Evolutionary conservation across 202 grass and related monocot genomes (phyloP).

Genomic region (Schoenoplectus triqueter): DNA sequence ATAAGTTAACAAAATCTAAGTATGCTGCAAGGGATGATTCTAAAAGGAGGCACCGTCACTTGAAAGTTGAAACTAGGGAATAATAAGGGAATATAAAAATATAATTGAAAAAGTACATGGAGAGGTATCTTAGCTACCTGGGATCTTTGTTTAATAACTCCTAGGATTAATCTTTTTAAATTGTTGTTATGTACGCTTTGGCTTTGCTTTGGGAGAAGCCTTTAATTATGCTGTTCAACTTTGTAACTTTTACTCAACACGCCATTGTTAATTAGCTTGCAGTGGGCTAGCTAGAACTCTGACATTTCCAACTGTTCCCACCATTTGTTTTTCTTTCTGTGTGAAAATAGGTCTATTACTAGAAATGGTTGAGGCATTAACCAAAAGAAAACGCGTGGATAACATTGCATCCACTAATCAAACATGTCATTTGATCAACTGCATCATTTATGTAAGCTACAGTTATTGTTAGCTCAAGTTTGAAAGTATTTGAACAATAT

Average conservation of each 20-base stretch:
- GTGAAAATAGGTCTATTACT: background rate
- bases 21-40: background rate
- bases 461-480: background rate
- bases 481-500: background rate
- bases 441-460: too few species aligned
- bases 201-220: constrained; percentile 38
- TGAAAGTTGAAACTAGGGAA: constrained; percentile 12
- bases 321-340: background rate
- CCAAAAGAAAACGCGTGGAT: background rate
- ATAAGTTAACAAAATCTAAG: background rate
- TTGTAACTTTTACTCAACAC: constrained; percentile 48
- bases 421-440: background rate
- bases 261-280: constrained; percentile 10
- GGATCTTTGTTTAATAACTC: constrained; percentile 33
- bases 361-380: background rate
- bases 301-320: constrained; percentile 33
- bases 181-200: constrained; percentile 32
- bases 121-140: constrained; percentile 33
- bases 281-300: constrained; percentile 26
- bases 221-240: constrained; percentile 50
- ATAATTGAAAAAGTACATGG: background rate
- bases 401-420: constrained; percentile 8
- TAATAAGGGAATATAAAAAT: constrained; percentile 28
- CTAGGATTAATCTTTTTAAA: constrained; percentile 32
- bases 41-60: constrained; percentile 14